Evolutionary conservation across 176 grass and related monocot genomes (phyloP), one percentile per base, ranked within the genome.

Genomic region (Bolboschoenus planiculmis): DNA sequence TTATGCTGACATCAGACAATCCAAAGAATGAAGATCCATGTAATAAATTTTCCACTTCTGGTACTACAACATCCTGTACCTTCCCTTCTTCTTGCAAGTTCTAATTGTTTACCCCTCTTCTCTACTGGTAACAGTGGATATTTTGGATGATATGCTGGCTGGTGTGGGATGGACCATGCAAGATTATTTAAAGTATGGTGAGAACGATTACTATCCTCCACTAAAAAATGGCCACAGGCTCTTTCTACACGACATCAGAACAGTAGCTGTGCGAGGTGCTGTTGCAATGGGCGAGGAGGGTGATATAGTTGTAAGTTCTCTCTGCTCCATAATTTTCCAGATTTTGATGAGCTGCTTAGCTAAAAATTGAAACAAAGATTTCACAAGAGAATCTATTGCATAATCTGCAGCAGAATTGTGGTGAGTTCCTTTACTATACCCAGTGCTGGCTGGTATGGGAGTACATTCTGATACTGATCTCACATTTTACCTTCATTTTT

Each of bases 241-340:
- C 50, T 98, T 98, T 89, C 83, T 98, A 76, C 92, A 95, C 47
- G 95, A 98, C 77, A 85, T 94, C 68, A 93, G 95, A 90, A 93
- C 87, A 84, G 90, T 98, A 78, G 95, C 92, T 33, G 92, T 98
- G 39, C 88, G 90, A 46, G 87, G 85, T 88, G 95, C 92, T 89
- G 92, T 98, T 63, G 95, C 95, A 35, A 95, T 98, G 95, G 92
- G 95, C 0, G 95, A 98, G 88, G 92, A 94, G 89, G 95, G 92
- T 11, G 95, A 98, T 83, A 90, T 95, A 74, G 89, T 98, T 83
- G 95, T 98, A 93, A 87, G 92, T 91, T 85, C 70, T 83, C 37
- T 71, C 21, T 48, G 5, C 43, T 50, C 64, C 71, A 75, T 75
- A 74, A 27, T 13, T 39, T 75, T 75, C 43, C 43, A 75, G 24